These are phyloP conservation scores for Lyophyllum atratum DNA, from an alignment of 768 basidiomycete genomes.

Conservation along the genomic window DNA sequence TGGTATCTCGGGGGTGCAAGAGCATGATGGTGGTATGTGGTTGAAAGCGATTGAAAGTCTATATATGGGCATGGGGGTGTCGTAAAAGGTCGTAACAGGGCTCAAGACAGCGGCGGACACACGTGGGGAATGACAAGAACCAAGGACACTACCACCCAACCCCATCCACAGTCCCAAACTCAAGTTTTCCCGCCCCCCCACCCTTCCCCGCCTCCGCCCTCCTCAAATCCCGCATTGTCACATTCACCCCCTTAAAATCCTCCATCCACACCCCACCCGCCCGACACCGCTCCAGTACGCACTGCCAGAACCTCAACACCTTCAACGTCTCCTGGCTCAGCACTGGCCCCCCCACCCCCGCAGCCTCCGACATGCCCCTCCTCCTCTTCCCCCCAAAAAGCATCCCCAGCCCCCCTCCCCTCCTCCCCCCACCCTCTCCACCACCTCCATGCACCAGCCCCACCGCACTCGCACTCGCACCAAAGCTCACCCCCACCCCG, in stretches of 20 bases:
- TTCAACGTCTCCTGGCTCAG: constrained; percentile 16
- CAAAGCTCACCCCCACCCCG: constrained; percentile 15
- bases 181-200: background rate
- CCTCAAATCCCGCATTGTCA: constrained; percentile 44
- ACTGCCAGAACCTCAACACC: constrained; percentile 45
- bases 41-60: background rate
- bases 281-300: constrained; percentile 50
- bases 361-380: background rate
- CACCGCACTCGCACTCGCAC: constrained; percentile 2
- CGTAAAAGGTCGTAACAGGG: background rate
- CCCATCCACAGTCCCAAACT: background rate
- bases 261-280: constrained; percentile 63
- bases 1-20: too few species aligned
- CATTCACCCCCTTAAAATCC: constrained; percentile 61
- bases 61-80: background rate
- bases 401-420: background rate
- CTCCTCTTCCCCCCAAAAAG: background rate
- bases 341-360: background rate
- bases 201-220: constrained; percentile 22
- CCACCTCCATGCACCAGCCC: background rate
- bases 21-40: background rate
- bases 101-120: background rate
- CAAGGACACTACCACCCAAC: background rate
- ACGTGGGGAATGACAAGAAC: too few species aligned
- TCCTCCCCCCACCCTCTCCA: too few species aligned